Conservation (phyloP, 352 stramenopile species). For the Bremia lactucae region DNA sequence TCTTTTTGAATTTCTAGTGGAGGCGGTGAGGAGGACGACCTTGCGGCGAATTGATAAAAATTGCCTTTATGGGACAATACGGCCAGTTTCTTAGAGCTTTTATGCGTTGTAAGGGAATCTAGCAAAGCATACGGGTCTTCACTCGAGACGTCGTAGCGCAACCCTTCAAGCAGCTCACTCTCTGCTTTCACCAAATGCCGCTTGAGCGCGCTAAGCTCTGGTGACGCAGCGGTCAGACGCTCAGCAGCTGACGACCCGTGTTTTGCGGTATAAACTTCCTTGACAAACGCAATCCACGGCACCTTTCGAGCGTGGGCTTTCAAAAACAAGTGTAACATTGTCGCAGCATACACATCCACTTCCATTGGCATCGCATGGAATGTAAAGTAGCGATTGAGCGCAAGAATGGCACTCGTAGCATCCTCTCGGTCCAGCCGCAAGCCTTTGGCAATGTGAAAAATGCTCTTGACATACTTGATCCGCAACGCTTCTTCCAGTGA, state of each 20-base stretch:
- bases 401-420: constrained; percentile 61
- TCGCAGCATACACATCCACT: constrained; percentile 52
- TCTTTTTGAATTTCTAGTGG: constrained; percentile 53
- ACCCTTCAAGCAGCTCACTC: constrained; percentile 49
- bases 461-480: constrained; percentile 47
- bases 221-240: constrained; percentile 20
- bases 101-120: constrained; percentile 47
- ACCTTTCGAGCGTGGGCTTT: constrained; percentile 59
- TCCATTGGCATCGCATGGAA: constrained; percentile 65
- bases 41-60: constrained; percentile 9
- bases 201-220: constrained; percentile 41
- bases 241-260: constrained; percentile 17
- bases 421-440: constrained; percentile 60
- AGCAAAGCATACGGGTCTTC: constrained; percentile 61
- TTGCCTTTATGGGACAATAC: constrained; percentile 6
- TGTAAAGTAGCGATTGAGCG: constrained; percentile 69
- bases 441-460: constrained; percentile 51
- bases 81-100: constrained; percentile 32
- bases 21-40: constrained; percentile 20
- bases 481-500: constrained; percentile 58
- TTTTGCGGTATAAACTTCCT: constrained; percentile 59
- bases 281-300: constrained; percentile 51
- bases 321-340: constrained; percentile 65
- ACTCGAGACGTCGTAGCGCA: constrained; percentile 64
- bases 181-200: constrained; percentile 53